phyloP scores from a whole-genome alignment of 305 asterid species.

The Fraxinus latifolia region DNA sequence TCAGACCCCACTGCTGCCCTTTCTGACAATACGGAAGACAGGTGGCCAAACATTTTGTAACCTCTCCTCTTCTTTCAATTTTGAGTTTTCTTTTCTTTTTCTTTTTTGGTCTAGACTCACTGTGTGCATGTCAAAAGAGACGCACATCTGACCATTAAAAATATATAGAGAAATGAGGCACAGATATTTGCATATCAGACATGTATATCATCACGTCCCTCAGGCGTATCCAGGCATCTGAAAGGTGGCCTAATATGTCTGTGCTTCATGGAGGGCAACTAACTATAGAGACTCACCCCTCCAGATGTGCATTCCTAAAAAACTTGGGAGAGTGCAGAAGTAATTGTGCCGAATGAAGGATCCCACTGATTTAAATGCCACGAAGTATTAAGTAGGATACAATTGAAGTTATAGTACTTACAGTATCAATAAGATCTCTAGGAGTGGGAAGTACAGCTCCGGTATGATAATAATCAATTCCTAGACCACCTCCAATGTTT shows the following conservation, averaged over 20 bases:
- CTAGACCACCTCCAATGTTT: slow-evolving; percentile 96
- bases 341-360: not conserved
- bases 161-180: not conserved
- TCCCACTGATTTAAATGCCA: not conserved
- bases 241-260: not conserved
- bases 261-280: not conserved
- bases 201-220: not conserved
- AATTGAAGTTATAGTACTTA: slow-evolving; percentile 31
- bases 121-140: not conserved
- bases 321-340: not conserved
- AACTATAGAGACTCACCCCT: not conserved
- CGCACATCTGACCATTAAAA: not conserved
- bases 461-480: slow-evolving; percentile 86
- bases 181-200: not conserved
- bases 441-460: slow-evolving; percentile 91
- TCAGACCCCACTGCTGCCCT: not conserved
- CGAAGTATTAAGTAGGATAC: not conserved
- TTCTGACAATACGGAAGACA: not conserved
- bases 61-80: not conserved
- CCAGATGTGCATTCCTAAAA: not conserved
- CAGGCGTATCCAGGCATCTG: not conserved
- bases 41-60: not conserved
- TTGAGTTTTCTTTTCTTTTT: not conserved
- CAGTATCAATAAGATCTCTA: slow-evolving; percentile 82
- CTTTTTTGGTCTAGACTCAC: not conserved